Conservation (phyloP, 768 basidiomycete genomes). For the Amanita thiersii region DNA sequence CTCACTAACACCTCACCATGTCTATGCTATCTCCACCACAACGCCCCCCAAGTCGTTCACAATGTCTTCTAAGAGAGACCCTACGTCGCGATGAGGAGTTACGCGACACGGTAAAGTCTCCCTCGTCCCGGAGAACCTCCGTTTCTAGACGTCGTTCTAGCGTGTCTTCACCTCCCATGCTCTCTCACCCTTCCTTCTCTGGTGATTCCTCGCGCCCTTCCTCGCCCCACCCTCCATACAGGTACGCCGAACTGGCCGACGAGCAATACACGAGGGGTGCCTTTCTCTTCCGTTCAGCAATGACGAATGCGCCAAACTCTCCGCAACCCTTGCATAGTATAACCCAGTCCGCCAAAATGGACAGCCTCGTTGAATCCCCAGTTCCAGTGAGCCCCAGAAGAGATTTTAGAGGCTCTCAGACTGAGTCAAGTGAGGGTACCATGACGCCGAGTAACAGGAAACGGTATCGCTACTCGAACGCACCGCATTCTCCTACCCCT, state of each 20-base stretch:
- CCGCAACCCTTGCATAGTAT: background rate
- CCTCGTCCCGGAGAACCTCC: background rate
- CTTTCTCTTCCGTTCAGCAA: slow-evolving; percentile 25
- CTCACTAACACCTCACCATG: background rate
- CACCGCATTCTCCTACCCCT: slow-evolving; percentile 2
- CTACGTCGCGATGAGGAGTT: slow-evolving; percentile 39
- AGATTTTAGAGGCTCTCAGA: background rate
- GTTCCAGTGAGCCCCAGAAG: background rate
- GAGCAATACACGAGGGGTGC: slow-evolving; percentile 17
- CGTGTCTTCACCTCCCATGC: slow-evolving; percentile 13
- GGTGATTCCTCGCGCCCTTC: slow-evolving; percentile 6
- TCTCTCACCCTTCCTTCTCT: slow-evolving; percentile 7
- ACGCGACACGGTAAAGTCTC: background rate
- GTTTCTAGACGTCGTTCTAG: slow-evolving; percentile 2
- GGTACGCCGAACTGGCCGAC: slow-evolving; percentile 8
- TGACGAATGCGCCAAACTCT: slow-evolving; percentile 10
- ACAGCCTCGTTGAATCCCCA: background rate
- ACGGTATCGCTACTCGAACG: background rate
- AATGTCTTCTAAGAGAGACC: slow-evolving; percentile 48
- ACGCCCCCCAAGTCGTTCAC: slow-evolving; percentile 42
- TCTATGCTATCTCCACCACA: slow-evolving; percentile 11
- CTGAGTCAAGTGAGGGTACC: background rate
- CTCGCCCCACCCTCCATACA: slow-evolving; percentile 9
- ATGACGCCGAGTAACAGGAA: background rate
- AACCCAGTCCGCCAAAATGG: slow-evolving; percentile 1